Evolutionary conservation across 208 protist genomes (phyloP).

Genomic region (Polymyxa betae): DNA sequence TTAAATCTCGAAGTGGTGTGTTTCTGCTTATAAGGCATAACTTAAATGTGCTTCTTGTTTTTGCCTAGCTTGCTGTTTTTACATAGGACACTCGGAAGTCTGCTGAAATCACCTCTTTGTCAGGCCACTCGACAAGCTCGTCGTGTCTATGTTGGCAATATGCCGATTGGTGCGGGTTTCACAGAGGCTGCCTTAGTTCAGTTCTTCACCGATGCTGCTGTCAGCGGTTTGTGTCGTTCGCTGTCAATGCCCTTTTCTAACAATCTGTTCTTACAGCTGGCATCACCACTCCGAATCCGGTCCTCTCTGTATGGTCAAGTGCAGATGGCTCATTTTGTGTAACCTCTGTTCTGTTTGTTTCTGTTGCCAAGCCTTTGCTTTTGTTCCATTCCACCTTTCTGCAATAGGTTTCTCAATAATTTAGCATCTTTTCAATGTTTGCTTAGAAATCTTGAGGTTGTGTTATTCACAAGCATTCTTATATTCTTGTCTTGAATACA

Average conservation of each 20-base stretch:
- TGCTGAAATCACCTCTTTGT: no score
- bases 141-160: neutral
- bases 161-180: slow-evolving; percentile 11
- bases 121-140: neutral
- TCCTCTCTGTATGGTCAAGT: neutral
- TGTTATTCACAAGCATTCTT: no score
- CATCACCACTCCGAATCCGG: neutral
- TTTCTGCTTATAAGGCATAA: no score
- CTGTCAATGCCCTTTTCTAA: no score
- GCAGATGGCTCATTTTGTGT: neutral
- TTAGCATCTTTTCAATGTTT: neutral
- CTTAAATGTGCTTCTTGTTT: no score
- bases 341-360: neutral
- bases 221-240: no score
- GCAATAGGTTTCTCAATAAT: neutral
- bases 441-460: no score
- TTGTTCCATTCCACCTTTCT: neutral
- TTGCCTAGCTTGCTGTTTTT: no score
- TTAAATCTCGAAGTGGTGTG: no score
- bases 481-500: no score
- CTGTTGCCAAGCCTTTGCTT: neutral
- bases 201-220: neutral
- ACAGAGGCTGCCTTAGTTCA: neutral
- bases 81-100: no score
- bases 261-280: no score